phyloP scores from a whole-genome alignment of 495 filamentous ascomycete genomes.

The Aspergillus avenaceus region DNA sequence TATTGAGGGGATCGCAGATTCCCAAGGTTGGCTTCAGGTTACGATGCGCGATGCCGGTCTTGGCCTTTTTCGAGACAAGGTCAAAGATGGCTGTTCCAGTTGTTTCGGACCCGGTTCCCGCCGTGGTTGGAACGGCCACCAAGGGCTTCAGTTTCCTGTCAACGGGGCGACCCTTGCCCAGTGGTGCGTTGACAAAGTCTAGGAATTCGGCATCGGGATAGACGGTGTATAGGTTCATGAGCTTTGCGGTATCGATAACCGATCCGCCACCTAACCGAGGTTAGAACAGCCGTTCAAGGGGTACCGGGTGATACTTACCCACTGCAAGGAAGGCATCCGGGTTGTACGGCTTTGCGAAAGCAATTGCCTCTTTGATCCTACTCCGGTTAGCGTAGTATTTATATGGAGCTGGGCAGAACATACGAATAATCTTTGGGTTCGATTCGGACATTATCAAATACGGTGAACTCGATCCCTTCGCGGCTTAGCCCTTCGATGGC shows the following conservation, averaged over 20 bases:
- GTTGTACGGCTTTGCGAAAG: conserved; percentile 68
- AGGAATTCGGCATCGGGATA: conserved; percentile 88
- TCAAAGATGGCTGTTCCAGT: conserved; percentile 98
- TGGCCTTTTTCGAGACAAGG: conserved; percentile 78
- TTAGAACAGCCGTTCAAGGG: background rate
- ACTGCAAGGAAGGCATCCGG: conserved; percentile 92
- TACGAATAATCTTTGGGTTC: conserved; percentile 93
- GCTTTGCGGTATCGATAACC: conserved; percentile 95
- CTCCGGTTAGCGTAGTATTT: background rate
- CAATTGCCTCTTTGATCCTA: conserved; percentile 83
- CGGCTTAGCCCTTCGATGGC: conserved; percentile 69
- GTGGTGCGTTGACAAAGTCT: conserved; percentile 95
- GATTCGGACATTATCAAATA: conserved; percentile 72
- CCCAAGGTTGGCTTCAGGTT: conserved; percentile 93
- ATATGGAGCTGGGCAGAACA: background rate
- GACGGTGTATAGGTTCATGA: conserved; percentile 93
- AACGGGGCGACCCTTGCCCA: conserved; percentile 84
- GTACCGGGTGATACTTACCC: conserved; percentile 44
- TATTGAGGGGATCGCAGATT: conserved; percentile 94
- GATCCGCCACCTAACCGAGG: conserved; percentile 53
- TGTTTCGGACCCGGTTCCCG: conserved; percentile 92
- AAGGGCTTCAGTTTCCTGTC: conserved; percentile 74
- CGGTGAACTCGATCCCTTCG: conserved; percentile 74
- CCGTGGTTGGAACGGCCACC: conserved; percentile 91
- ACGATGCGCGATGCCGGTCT: conserved; percentile 93